Base-by-base conservation (phyloP, 2,329 filamentous ascomycete species). In the Fusarium sp. region DNA sequence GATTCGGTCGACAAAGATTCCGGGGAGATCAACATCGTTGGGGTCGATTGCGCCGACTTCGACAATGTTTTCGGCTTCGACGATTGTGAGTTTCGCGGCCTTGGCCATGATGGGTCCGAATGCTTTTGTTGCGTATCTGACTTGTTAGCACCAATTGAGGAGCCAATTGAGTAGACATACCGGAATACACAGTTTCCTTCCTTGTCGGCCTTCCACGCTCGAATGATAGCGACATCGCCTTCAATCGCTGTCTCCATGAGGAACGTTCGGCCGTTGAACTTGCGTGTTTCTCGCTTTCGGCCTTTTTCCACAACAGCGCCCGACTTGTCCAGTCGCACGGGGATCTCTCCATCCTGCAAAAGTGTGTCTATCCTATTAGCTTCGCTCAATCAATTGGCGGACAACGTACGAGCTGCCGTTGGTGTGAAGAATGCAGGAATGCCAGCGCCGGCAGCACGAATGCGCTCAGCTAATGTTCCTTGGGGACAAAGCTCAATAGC, bases 41-140 rank as follows among this genome's bases (percentile, higher is more conserved):
- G 94, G 91, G 60, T 91, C 87, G 44, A 97, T 91, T 5, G 90
- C 89, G 31, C 94, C 94, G 4, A 90, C 82, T 6, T 92, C 90
- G 59, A 97, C 94, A 67, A 97, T 94, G 72, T 96, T 88, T 65
- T 97, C 94, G 3, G 94, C 94, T 80, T 97, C 94, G 42, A 96
- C 93, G 45, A 97, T 95, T 33, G 93, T 92, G 44, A 93, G 79
- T 54, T 88, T 89, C 2, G 93, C 94, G 0, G 94, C 94, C 83
- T 96, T 95, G 68, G 93, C 94, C 92, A 95, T 94, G 71, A 94
- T 87, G 11, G 90, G 88, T 3, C 90, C 92, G 73, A 94, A 95
- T 1, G 92, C 90, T 80, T 93, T 93, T 38, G 92, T 94, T 1
- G 93, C 92, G 81, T 93, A 91, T 73, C 87, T 88, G 2, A 38